Conservation (phyloP, 2,329 filamentous ascomycete genomes). For the Colletotrichum australisinense region DNA sequence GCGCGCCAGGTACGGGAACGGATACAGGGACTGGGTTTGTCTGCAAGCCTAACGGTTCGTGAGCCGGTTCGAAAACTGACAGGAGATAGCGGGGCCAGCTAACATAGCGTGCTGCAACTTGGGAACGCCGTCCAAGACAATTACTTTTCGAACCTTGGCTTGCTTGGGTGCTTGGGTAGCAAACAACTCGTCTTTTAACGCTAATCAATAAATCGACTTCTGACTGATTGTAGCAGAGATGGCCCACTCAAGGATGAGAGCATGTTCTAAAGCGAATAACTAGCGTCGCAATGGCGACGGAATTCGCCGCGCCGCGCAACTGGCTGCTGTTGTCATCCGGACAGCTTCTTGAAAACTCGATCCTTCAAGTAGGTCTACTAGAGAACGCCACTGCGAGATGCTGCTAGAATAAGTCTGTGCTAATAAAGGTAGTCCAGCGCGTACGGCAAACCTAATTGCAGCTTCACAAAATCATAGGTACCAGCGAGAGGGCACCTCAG, state of each 20-base stretch:
- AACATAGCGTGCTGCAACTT: slow-evolving; percentile 18
- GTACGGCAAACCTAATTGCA: not conserved
- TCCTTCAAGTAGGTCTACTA: too few relatives aligned
- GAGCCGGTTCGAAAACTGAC: slow-evolving; percentile 35
- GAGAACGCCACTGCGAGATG: too few relatives aligned
- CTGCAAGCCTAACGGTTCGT: slow-evolving; percentile 26
- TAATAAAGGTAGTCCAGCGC: not conserved
- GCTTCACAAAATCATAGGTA: not conserved
- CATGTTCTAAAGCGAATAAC: slow-evolving; percentile 16
- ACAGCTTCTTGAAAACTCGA: not conserved
- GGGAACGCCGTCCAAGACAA: not conserved
- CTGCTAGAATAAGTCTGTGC: too few relatives aligned
- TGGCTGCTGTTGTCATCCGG: not conserved
- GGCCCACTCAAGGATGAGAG: slow-evolving; percentile 7
- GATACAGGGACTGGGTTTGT: slow-evolving; percentile 2
- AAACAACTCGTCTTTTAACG: not conserved
- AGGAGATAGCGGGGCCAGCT: slow-evolving; percentile 24
- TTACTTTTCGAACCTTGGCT: not conserved
- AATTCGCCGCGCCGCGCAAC: slow-evolving; percentile 9
- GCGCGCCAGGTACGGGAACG: not conserved
- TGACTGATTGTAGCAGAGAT: slow-evolving; percentile 14
- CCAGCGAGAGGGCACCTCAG: not conserved
- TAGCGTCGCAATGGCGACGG: slow-evolving; percentile 18
- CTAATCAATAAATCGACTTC: not conserved
- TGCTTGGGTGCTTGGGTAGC: not conserved